Evolutionary conservation across 305 asterid genomes (phyloP), one percentile per base, ranked within the genome.

Genomic region (Fraxinus angustifolia): DNA sequence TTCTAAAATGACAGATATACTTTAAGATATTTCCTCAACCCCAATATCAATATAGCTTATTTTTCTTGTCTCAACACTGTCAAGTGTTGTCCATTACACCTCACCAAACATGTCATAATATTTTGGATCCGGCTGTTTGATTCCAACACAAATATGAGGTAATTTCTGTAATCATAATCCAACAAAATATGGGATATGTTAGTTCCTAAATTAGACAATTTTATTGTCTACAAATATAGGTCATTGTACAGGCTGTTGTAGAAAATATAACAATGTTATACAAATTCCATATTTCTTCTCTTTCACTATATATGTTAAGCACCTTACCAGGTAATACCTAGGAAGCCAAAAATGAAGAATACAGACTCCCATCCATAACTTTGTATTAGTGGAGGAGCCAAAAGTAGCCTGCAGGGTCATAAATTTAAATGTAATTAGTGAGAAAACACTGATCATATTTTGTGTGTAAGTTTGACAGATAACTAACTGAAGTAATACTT

Each of bases 331-430:
- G 92, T 93, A 82, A 96, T 74, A 79, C 99, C 99, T 36, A 94
- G 87, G 65, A 89, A 84, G 75, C 97, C 97, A 86, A 96, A 96
- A 82, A 92, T 82, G 91, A 92, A 91, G 87, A 96, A 96, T 28
- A 96, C 98, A 38, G 97, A 96, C 77, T 86, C 98, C 99, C 99
- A 96, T 21, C 98, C 98, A 84, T 84, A 96, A 87, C 79, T 90
- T 85, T 89, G 88, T 77, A 96, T 96, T 14, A 96, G 83, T 0
- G 97, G 95, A 84, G 98, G 99, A 87, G 98, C 98, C 87, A 93
- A 91, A 78, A 96, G 91, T 84, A 96, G 97, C 89, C 99, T 94
- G 94, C 90, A 87, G 87, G 79, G 79, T 28, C 73, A 81, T 62
- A 65, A 81, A 83, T 81, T 7, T 34, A 75, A 80, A 50, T 42